Conservation (phyloP, 2,329 filamentous ascomycete genomes). For the Seiridium cupressi region DNA sequence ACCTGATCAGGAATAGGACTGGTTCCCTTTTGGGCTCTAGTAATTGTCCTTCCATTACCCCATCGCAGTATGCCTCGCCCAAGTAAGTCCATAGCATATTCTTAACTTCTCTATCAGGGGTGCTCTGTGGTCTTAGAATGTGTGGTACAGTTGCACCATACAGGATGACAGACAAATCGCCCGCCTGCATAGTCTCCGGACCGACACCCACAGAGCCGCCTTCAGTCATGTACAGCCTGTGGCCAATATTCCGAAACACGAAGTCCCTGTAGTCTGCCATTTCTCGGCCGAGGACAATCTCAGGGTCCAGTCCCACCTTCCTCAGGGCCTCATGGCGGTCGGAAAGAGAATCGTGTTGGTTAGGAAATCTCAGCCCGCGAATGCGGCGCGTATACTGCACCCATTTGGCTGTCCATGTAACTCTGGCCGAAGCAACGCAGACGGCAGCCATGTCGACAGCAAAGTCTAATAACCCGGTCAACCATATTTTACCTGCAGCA, state of each 20-base stretch:
- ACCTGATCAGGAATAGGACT: not conserved
- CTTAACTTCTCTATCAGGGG: not conserved
- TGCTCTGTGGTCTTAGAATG: conserved; percentile 16
- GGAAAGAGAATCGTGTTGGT: not conserved
- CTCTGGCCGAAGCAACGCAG: not conserved
- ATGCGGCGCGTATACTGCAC: not conserved
- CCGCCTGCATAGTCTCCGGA: conserved; percentile 17
- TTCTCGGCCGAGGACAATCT: not conserved
- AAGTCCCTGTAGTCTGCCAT: conserved; percentile 13
- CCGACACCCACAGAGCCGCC: conserved; percentile 27
- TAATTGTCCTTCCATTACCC: conserved; percentile 31
- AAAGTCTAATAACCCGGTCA: not conserved
- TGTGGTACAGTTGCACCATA: conserved; percentile 26
- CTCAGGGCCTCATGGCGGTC: not conserved
- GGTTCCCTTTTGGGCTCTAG: conserved; percentile 7
- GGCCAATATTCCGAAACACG: conserved; percentile 10
- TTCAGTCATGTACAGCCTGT: conserved; percentile 25
- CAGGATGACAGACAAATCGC: conserved; percentile 26
- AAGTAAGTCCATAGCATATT: conserved; percentile 22
- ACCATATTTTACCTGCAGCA: conserved; percentile 5
- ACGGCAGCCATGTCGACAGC: conserved; percentile 6
- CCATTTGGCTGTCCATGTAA: not conserved
- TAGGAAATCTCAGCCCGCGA: not conserved
- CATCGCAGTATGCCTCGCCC: conserved; percentile 31
- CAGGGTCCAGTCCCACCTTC: not conserved